A percentile compares a stretch with the other conserved stretches of the same genome.
Conservation (phyloP, 148 eudicot species). For the Vaccinium myrtillus region DNA sequence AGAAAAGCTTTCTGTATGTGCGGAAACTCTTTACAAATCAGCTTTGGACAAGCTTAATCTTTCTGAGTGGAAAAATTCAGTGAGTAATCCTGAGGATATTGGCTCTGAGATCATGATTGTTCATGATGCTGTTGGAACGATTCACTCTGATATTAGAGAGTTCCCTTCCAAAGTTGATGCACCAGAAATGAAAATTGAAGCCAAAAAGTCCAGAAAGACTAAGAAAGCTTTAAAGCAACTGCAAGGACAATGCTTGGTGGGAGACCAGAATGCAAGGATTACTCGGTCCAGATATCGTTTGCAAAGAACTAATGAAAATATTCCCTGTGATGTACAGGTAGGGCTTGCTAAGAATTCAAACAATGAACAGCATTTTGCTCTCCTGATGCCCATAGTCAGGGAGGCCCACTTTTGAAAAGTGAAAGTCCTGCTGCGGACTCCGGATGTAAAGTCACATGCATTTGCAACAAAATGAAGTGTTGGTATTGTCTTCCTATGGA, state of each 20-base stretch:
- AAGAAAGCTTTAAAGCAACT: slow-evolving; percentile 43
- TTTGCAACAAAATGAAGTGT: slow-evolving; percentile 50
- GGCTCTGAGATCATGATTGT: slow-evolving; percentile 4
- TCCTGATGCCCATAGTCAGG: slow-evolving; percentile 15
- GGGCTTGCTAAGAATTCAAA: slow-evolving; percentile 17
- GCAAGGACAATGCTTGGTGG: slow-evolving; percentile 26
- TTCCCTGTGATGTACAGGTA: slow-evolving; percentile 21
- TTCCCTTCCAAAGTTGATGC: slow-evolving; percentile 22
- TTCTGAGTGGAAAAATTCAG: slow-evolving; percentile 48
- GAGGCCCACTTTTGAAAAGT: slow-evolving; percentile 14
- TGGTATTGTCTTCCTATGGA: slow-evolving; percentile 58
- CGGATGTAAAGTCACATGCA: slow-evolving; percentile 26
- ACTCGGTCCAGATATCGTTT: slow-evolving; percentile 54
- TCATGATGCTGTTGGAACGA: slow-evolving; percentile 16
- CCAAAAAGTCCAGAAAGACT: slow-evolving; percentile 41
- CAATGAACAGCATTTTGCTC: slow-evolving; percentile 16
- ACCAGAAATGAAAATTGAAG: slow-evolving; percentile 22
- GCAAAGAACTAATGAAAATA: slow-evolving; percentile 29
- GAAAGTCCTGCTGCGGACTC: slow-evolving; percentile 15
- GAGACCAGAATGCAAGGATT: slow-evolving; percentile 37
- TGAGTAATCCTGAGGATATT: slow-evolving; percentile 24
- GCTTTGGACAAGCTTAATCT: slow-evolving; percentile 50
- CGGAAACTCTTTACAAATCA: slow-evolving; percentile 43
- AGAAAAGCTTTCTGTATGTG: slow-evolving; percentile 24
- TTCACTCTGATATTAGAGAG: not conserved